A percentile compares a stretch with the other conserved stretches of the same genome.
These are phyloP conservation scores for Tulasnella sp. DNA, from an alignment of 768 basidiomycete species.

Conservation along the genomic window DNA sequence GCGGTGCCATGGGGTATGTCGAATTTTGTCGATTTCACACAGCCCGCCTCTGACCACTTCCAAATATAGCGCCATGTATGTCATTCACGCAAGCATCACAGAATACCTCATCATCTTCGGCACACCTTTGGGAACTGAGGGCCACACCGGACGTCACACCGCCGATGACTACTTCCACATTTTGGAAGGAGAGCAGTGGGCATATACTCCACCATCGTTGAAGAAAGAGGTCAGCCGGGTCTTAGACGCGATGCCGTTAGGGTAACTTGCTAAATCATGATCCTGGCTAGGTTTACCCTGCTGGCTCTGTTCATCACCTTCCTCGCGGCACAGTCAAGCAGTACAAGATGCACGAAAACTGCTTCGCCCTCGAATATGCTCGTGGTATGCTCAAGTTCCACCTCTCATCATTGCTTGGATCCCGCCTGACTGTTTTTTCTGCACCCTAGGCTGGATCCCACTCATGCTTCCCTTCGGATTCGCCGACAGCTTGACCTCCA, in stretches of 20 bases:
- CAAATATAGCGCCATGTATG: conserved; percentile 73
- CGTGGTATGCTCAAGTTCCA: conserved; percentile 58
- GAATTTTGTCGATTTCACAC: not conserved
- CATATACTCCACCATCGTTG: conserved; percentile 77
- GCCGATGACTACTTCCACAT: conserved; percentile 99
- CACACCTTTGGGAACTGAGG: conserved; percentile 95
- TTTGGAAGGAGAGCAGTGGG: conserved; percentile 92
- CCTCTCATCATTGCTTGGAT: not conserved
- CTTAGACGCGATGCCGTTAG: not conserved
- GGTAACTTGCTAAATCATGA: not conserved
- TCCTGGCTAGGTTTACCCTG: conserved; percentile 56
- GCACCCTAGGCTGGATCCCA: conserved; percentile 88
- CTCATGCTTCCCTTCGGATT: conserved; percentile 94
- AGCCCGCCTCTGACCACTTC: not conserved
- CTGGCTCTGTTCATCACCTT: conserved; percentile 85
- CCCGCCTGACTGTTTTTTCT: not conserved
- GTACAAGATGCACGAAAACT: conserved; percentile 97
- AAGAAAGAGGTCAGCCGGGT: conserved; percentile 66
- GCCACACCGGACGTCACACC: conserved; percentile 90
- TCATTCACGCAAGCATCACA: conserved; percentile 95
- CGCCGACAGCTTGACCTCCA: conserved; percentile 82
- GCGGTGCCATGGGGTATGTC: conserved; percentile 85
- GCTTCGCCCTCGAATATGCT: conserved; percentile 95
- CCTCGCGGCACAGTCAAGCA: conserved; percentile 87
- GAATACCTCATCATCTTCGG: conserved; percentile 98